Evolutionary conservation across 2,329 filamentous ascomycete species (phyloP).

Genomic region (Helotiales sp.): DNA sequence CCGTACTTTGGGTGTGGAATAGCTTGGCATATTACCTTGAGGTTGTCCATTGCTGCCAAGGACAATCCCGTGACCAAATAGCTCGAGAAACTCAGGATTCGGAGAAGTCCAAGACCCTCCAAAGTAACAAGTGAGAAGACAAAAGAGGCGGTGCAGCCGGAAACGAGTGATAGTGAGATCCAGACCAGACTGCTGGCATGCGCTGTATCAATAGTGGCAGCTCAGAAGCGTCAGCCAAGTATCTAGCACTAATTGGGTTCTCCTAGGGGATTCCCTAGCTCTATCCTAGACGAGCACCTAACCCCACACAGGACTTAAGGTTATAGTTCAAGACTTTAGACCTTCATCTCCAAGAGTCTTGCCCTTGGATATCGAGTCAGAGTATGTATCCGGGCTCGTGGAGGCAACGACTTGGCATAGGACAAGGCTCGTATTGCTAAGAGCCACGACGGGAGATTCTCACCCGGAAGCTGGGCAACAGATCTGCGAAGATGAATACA

Average conservation of each 20-base stretch:
- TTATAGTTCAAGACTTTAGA: neutral
- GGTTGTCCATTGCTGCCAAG: neutral
- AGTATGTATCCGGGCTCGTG: neutral
- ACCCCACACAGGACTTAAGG: slow-evolving; percentile 2
- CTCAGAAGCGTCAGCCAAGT: slow-evolving; percentile 4
- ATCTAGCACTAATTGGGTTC: neutral
- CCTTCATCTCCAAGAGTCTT: neutral
- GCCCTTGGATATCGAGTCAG: neutral
- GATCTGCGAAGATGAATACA: neutral
- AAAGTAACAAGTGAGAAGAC: neutral
- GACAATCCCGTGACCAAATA: neutral
- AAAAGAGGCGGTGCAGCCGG: neutral
- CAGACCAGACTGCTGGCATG: neutral
- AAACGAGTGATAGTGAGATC: neutral
- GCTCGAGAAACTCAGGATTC: neutral
- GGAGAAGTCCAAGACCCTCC: neutral
- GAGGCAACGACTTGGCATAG: neutral
- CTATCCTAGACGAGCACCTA: neutral
- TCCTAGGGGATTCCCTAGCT: neutral
- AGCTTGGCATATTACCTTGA: neutral
- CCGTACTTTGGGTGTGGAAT: neutral
- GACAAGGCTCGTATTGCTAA: neutral
- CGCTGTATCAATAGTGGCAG: neutral
- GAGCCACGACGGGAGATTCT: neutral
- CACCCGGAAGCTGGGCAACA: slow-evolving; percentile 5